Conservation (phyloP, 129 eudicot species). For the Flaveria bidentis region DNA sequence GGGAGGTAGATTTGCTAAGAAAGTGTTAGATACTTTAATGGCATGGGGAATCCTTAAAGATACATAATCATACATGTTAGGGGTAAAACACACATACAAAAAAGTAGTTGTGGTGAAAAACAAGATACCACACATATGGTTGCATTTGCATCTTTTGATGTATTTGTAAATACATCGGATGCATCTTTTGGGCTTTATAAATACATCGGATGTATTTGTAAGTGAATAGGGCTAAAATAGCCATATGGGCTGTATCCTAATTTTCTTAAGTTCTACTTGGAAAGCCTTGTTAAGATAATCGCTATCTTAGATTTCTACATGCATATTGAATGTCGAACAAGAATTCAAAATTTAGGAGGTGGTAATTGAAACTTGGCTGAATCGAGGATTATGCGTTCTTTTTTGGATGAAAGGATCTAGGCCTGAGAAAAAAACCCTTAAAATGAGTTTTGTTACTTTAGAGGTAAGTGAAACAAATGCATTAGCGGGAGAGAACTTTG, state of each 20-base stretch:
- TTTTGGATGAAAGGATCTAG: not conserved
- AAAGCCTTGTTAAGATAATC: not conserved
- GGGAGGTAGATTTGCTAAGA: not conserved
- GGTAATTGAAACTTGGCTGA: not conserved
- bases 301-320: not conserved
- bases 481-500: not conserved
- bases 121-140: constrained; percentile 2
- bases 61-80: not conserved
- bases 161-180: too few relatives aligned
- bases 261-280: not conserved
- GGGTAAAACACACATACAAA: not conserved
- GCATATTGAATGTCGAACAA: not conserved
- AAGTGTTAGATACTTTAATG: not conserved
- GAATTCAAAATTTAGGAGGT: not conserved
- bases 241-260: not conserved
- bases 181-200: not conserved
- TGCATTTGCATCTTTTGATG: not conserved
- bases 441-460: not conserved
- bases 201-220: not conserved
- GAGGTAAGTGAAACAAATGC: constrained; percentile 2
- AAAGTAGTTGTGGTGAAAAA: not conserved
- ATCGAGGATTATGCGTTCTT: not conserved
- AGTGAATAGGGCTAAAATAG: not conserved
- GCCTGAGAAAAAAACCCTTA: not conserved
- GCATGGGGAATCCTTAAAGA: not conserved